Evolutionary conservation across 371 early-diverging fungal genomes (phyloP).

Genomic region (Saksenaea oblongispora): DNA sequence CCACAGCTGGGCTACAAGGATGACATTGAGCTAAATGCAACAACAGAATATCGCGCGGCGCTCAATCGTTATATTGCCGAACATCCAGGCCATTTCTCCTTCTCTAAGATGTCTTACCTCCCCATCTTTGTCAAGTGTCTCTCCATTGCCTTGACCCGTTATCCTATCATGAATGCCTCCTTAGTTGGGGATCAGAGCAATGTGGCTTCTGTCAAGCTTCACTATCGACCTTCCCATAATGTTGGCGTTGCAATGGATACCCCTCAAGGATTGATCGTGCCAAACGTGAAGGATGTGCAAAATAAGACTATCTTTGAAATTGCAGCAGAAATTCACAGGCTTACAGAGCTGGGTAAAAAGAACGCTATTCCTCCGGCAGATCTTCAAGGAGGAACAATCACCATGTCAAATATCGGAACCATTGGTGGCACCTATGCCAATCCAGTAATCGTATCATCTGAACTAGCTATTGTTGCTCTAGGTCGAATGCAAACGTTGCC

Average conservation of each 20-base stretch:
- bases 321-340: slow-evolving; percentile 76
- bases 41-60: slow-evolving; percentile 58
- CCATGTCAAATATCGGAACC: slow-evolving; percentile 91
- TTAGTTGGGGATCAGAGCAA: slow-evolving; percentile 43
- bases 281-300: slow-evolving; percentile 89
- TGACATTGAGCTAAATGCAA: slow-evolving; percentile 74
- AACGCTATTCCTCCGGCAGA: slow-evolving; percentile 66
- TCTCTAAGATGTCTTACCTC: slow-evolving; percentile 85
- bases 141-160: slow-evolving; percentile 74
- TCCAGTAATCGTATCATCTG: slow-evolving; percentile 82
- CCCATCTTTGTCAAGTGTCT: slow-evolving; percentile 93
- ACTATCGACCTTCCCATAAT: slow-evolving; percentile 79
- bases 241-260: slow-evolving; percentile 97
- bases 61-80: slow-evolving; percentile 62
- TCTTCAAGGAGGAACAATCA: slow-evolving; percentile 84
- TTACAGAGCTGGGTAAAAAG: slow-evolving; percentile 68
- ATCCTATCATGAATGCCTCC: slow-evolving; percentile 81
- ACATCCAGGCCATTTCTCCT: slow-evolving; percentile 32
- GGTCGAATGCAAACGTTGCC: slow-evolving; percentile 83
- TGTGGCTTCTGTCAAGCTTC: slow-evolving; percentile 46
- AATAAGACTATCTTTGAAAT: slow-evolving; percentile 83
- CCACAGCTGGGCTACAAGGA: slow-evolving; percentile 95
- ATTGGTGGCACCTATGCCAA: slow-evolving; percentile 88
- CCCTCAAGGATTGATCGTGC: slow-evolving; percentile 87
- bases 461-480: slow-evolving; percentile 89